Percentiles rank a stretch among this genome's conserved stretches.
These are phyloP conservation scores for Pseudomicrostroma phylloplanum DNA, from an alignment of 1,284 basidiomycete genomes.

Conservation along the genomic window DNA sequence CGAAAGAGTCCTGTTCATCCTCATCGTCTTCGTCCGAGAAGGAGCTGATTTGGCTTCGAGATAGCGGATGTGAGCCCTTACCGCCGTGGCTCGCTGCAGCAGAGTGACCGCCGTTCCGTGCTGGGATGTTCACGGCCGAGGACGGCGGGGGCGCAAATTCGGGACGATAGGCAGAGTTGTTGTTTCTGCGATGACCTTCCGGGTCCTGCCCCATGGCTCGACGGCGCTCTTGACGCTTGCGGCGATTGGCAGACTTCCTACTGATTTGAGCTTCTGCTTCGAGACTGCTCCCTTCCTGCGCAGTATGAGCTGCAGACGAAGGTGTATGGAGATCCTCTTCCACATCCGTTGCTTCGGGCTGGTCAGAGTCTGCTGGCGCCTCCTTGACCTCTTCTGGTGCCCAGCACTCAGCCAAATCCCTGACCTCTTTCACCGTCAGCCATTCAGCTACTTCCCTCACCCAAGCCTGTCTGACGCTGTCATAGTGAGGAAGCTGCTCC, in stretches of 20 bases:
- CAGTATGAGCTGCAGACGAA: background rate
- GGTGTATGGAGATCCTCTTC: background rate
- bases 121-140: slow-evolving; percentile 1
- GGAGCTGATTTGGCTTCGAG: background rate
- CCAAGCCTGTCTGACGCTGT: background rate
- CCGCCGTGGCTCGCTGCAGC: background rate
- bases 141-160: background rate
- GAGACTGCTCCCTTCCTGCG: background rate
- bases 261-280: background rate
- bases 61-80: background rate
- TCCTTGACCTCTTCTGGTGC: background rate
- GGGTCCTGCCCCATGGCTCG: background rate
- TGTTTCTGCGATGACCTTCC: too few relatives aligned
- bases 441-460: slow-evolving; percentile 4
- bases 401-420: background rate
- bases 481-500: background rate
- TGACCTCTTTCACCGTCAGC: slow-evolving; percentile 3
- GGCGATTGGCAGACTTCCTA: background rate
- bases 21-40: background rate
- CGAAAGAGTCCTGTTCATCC: background rate
- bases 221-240: background rate
- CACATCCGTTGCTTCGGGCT: background rate
- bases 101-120: background rate
- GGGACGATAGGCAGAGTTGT: background rate
- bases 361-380: background rate